Percentiles rank a stretch among this genome's conserved stretches.
These are phyloP conservation scores for Xylariomycetidae sp. DNA, from an alignment of 2,329 filamentous ascomycete species.

Conservation along the genomic window DNA sequence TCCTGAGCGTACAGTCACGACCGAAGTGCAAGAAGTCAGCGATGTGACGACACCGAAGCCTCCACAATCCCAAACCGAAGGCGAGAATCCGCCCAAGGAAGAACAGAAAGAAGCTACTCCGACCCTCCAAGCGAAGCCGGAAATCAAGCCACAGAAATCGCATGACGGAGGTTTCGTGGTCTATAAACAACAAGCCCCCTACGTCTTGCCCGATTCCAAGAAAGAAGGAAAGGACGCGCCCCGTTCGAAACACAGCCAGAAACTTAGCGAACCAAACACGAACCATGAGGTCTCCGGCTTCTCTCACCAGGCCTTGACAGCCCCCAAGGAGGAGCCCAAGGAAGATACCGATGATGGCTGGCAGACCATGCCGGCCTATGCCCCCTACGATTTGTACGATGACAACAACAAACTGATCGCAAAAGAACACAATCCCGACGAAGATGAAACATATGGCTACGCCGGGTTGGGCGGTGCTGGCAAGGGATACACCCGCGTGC, in stretches of 20 bases:
- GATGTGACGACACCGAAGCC: constrained; percentile 20
- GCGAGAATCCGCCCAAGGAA: constrained; percentile 4
- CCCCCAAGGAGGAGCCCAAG: constrained; percentile 47
- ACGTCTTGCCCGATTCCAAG: too few relatives aligned
- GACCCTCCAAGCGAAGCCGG: too few relatives aligned
- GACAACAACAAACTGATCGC: constrained; percentile 86
- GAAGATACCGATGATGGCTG: constrained; percentile 65
- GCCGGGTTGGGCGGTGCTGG: constrained; percentile 78
- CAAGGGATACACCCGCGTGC: constrained; percentile 92
- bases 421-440: constrained; percentile 65
- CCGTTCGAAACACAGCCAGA: constrained; percentile 29
- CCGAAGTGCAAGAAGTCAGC: constrained; percentile 10
- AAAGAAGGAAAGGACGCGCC: constrained; percentile 16
- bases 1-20: constrained; percentile 7
- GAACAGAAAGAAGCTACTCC: too few relatives aligned
- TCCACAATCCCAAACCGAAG: constrained; percentile 10
- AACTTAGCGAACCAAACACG: constrained; percentile 33
- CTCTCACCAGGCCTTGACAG: constrained; percentile 76
- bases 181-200: too few relatives aligned
- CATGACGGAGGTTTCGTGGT: too few relatives aligned
- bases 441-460: constrained; percentile 63
- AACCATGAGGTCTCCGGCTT: constrained; percentile 62
- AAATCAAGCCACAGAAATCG: too few relatives aligned
- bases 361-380: constrained; percentile 93
- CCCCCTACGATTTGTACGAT: constrained; percentile 91